Conservation (phyloP, 2,329 filamentous ascomycete genomes). For the Zymoseptoria brevis region DNA sequence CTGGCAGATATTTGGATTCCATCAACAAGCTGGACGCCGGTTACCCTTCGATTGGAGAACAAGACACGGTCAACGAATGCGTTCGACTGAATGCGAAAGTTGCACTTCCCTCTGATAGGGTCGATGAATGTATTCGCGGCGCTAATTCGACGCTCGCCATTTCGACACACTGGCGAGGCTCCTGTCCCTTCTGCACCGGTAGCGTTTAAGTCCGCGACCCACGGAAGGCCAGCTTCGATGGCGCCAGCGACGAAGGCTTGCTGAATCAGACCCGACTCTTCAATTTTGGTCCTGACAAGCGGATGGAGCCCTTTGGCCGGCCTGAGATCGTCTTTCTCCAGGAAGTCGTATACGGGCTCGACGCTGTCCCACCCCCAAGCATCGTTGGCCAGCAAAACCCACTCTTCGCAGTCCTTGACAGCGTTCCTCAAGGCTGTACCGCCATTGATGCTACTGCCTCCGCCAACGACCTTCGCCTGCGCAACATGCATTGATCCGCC, state of each 20-base stretch:
- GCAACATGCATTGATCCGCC: slow-evolving; percentile 4
- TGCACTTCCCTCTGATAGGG: no score
- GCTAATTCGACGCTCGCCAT: no score
- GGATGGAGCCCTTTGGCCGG: neutral
- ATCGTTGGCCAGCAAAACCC: slow-evolving; percentile 49
- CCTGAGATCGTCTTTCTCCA: slow-evolving; percentile 3
- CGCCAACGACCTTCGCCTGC: slow-evolving; percentile 7
- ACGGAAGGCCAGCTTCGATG: neutral
- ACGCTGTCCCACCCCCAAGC: slow-evolving; percentile 50
- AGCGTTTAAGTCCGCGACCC: no score
- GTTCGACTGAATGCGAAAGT: no score
- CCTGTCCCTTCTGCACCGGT: no score
- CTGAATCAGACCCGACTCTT: slow-evolving; percentile 6
- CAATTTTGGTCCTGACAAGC: slow-evolving; percentile 1
- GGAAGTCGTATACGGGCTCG: slow-evolving; percentile 2
- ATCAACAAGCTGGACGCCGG: no score
- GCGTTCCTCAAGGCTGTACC: slow-evolving; percentile 35
- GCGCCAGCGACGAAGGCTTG: slow-evolving; percentile 4
- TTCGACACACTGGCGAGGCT: no score
- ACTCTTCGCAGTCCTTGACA: slow-evolving; percentile 47
- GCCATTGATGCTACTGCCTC: slow-evolving; percentile 28
- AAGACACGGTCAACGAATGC: no score
- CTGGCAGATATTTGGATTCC: no score
- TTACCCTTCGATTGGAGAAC: no score
- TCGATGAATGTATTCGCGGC: no score